Evolutionary conservation across 495 filamentous ascomycete genomes (phyloP).

Genomic region (Tuber borchii): DNA sequence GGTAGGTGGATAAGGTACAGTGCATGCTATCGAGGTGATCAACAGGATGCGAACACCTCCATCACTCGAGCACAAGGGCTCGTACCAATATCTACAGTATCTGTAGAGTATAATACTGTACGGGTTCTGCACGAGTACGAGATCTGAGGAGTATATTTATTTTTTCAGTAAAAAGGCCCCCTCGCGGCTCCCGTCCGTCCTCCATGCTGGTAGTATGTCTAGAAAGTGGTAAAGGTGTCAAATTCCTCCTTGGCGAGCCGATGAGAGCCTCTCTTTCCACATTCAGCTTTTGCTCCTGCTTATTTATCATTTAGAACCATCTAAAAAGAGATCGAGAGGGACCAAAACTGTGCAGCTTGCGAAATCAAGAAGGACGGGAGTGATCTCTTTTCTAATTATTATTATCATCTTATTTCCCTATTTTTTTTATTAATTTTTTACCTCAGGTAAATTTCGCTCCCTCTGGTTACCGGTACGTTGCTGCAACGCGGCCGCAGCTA

Average conservation of each 20-base stretch:
- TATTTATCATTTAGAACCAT: constrained; percentile 19
- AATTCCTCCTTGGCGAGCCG: constrained; percentile 34
- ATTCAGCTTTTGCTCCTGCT: constrained; percentile 7
- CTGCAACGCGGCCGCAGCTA: constrained; percentile 4
- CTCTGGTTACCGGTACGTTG: not conserved
- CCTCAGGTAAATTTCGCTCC: not conserved
- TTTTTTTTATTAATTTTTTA: not conserved
- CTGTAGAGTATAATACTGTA: too few species aligned
- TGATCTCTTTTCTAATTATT: constrained; percentile 13
- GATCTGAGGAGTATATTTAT: too few species aligned
- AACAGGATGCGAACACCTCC: too few species aligned
- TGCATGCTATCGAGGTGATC: too few species aligned
- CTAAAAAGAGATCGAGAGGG: constrained; percentile 14
- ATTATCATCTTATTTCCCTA: not conserved
- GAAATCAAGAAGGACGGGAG: constrained; percentile 4
- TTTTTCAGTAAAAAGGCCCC: not conserved
- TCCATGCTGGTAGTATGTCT: not conserved
- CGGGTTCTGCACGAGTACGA: too few species aligned
- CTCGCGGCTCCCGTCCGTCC: not conserved
- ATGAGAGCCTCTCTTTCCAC: constrained; percentile 12
- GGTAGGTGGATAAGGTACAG: too few species aligned
- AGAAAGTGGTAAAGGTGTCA: constrained; percentile 33
- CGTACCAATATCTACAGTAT: too few species aligned
- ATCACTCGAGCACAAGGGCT: too few species aligned
- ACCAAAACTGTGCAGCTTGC: constrained; percentile 11